Evolutionary conservation across 257 asterid genomes (phyloP), one percentile per base, ranked within the genome.

Genomic region (Vinca minor): DNA sequence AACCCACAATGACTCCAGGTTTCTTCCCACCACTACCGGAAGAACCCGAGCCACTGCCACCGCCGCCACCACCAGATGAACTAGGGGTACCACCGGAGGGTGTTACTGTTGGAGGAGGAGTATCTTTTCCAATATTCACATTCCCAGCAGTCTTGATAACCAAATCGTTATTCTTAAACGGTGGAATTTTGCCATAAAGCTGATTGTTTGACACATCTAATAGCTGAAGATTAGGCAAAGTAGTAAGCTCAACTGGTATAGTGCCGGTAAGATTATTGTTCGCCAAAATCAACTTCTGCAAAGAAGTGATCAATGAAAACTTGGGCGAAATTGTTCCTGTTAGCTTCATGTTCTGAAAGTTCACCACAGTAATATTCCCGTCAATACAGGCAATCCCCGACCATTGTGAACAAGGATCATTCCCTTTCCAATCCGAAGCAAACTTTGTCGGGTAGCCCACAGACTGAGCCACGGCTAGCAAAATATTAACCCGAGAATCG

Each of bases 171-270:
- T 17, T 74, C 49, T 54, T 31, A 70, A 91, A 87, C 1, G 46
- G 3, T 0, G 95, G 96, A 41, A 83, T 64, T 53, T 70, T 69
- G 11, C 97, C 97, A 48, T 77, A 71, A 59, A 87, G 68, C 48
- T 74, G 82, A 76, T 87, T 87, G 62, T 81, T 77, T 0, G 98
- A 84, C 69, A 91, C 80, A 58, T 91, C 95, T 50, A 91, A 62
- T 25, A 14, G 21, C 8, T 65, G 64, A 20, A 87, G 91, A 41
- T 64, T 73, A 35, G 83, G 78, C 73, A 87, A 76, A 48, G 5
- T 56, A 7, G 89, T 73, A 29, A 91, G 85, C 81, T 84, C 83
- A 21, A 14, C 66, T 0, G 96, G 95, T 48, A 91, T 85, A 38
- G 76, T 78, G 3, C 96, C 98, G 0, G 75, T 78, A 45, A 91